Conservation (phyloP, 1,139 yeast species). For the Nematodospora anomalae region DNA sequence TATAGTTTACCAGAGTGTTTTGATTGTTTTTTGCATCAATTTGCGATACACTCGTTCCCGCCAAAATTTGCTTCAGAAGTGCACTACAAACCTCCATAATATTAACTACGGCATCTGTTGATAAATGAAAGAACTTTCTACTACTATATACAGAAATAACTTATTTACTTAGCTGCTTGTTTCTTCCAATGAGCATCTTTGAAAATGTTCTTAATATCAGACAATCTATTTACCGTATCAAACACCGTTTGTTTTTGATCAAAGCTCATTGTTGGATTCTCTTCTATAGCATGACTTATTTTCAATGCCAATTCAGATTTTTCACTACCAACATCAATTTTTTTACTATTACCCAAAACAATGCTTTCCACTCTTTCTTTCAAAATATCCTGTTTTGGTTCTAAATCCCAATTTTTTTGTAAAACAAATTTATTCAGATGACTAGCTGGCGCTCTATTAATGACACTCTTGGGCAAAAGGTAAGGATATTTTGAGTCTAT, state of each 20-base stretch:
- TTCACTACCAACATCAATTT: conserved; percentile 10
- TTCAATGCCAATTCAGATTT: conserved; percentile 10
- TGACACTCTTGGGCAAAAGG: conserved; percentile 37
- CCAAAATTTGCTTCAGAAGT: too few relatives aligned
- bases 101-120: too few relatives aligned
- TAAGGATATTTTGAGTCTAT: conserved; percentile 45
- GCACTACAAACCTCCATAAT: too few relatives aligned
- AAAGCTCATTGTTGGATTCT: conserved; percentile 32
- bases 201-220: conserved; percentile 26
- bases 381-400: conserved; percentile 26
- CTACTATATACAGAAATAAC: neutral
- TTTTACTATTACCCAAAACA: conserved; percentile 34
- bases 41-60: too few relatives aligned
- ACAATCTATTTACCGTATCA: conserved; percentile 30
- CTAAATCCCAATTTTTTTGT: conserved; percentile 31
- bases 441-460: conserved; percentile 27
- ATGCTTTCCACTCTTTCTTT: conserved; percentile 30
- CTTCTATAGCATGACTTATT: conserved; percentile 22
- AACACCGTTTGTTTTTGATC: conserved; percentile 30
- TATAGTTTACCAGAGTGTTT: too few relatives aligned
- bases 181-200: conserved; percentile 35
- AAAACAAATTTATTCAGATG: conserved; percentile 27
- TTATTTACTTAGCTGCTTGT: conserved; percentile 2
- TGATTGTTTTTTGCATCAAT: too few relatives aligned
- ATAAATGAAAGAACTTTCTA: too few relatives aligned